A percentile compares a stretch with the other conserved stretches of the same genome.
Evolutionary conservation across 306 rosid species (phyloP).

Genomic region (Astragalus membranaceus): DNA sequence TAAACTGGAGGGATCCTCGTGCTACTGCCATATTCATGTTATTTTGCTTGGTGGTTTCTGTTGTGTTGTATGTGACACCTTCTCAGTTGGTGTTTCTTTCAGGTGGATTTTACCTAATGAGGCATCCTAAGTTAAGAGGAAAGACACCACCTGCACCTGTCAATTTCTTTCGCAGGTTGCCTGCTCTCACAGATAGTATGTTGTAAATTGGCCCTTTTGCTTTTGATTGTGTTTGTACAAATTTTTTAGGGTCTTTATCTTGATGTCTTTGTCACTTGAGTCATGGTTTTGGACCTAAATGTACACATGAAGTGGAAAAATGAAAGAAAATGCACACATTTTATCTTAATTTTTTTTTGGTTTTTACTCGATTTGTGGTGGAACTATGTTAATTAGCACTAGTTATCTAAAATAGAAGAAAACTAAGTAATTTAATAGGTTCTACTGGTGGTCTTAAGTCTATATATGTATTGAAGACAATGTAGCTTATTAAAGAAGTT

Average conservation of each 20-base stretch:
- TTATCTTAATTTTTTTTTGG: background rate
- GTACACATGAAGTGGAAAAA: constrained; percentile 12
- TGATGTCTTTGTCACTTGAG: constrained; percentile 4
- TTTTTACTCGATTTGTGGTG: background rate
- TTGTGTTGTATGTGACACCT: constrained; percentile 63
- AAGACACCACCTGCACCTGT: constrained; percentile 55
- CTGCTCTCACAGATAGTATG: constrained; percentile 79
- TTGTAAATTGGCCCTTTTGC: constrained; percentile 20
- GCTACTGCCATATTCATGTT: constrained; percentile 62
- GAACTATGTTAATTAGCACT: too few species aligned
- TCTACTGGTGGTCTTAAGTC: background rate
- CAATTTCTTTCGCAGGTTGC: constrained; percentile 85
- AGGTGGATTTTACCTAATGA: constrained; percentile 64
- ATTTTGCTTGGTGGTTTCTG: constrained; percentile 55
- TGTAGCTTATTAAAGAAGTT: too few species aligned
- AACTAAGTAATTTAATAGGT: background rate
- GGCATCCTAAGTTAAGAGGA: constrained; percentile 80
- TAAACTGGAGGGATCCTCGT: constrained; percentile 93
- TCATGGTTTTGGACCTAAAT: background rate
- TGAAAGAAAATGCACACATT: background rate
- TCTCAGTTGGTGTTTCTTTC: constrained; percentile 45
- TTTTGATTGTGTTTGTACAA: constrained; percentile 23
- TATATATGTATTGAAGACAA: too few species aligned
- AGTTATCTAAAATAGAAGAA: too few species aligned
- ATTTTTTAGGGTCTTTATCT: background rate